Conservation (phyloP, 2,329 filamentous ascomycete species). For the Diaporthe helianthi region DNA sequence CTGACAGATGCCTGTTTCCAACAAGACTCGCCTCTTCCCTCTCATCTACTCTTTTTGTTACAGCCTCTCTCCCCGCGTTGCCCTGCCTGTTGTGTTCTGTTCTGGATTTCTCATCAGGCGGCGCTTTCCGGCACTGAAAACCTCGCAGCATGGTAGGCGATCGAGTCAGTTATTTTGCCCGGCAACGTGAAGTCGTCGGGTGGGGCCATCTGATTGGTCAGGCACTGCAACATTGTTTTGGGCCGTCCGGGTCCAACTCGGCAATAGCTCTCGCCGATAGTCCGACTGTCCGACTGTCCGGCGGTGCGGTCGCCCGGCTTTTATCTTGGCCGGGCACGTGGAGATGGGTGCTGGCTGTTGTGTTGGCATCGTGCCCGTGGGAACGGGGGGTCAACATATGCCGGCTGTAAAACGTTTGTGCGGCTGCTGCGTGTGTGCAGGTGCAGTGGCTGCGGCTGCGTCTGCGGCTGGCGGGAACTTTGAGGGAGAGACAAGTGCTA, state of each 20-base stretch:
- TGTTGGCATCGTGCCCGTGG: neutral
- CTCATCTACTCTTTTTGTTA: constrained; percentile 13
- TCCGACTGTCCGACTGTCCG: constrained; percentile 3
- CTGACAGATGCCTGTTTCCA: too few relatives aligned
- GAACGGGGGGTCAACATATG: neutral
- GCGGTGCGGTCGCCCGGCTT: neutral
- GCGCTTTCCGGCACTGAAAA: constrained; percentile 24
- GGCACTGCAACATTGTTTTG: constrained; percentile 9
- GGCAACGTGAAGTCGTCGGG: constrained; percentile 13
- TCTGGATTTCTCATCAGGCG: too few relatives aligned
- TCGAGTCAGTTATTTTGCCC: constrained; percentile 21
- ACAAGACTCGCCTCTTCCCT: neutral
- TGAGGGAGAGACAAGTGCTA: neutral
- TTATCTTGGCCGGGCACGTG: neutral
- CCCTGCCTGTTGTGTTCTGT: constrained; percentile 18
- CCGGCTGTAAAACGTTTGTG: neutral
- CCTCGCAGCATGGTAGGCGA: constrained; percentile 23
- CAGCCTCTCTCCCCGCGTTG: constrained; percentile 9
- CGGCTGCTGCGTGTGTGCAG: constrained; percentile 2
- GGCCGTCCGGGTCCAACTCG: constrained; percentile 12
- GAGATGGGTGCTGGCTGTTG: neutral
- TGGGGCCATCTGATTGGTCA: constrained; percentile 15
- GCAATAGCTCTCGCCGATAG: constrained; percentile 22
- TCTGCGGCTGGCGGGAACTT: neutral
- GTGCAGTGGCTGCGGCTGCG: constrained; percentile 13